A percentile compares a stretch with the other conserved stretches of the same genome.
Evolutionary conservation across 2,329 filamentous ascomycete species (phyloP).

Genomic region (Diatrype stigma): DNA sequence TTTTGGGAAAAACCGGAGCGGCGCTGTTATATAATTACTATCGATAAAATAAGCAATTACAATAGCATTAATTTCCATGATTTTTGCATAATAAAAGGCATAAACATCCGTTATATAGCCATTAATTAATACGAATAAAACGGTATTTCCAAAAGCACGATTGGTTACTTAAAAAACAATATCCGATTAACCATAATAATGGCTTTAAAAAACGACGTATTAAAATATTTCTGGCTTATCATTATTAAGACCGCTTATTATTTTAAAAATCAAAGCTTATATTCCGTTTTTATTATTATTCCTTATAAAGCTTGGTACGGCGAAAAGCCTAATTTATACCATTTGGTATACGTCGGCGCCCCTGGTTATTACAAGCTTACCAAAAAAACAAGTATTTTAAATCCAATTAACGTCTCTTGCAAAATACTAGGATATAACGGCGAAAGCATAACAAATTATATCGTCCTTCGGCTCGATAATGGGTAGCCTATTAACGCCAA

Average conservation of each 20-base stretch:
- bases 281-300: neutral
- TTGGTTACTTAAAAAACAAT: no score
- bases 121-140: no score
- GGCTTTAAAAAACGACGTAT: neutral
- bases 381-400: neutral
- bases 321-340: neutral
- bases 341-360: neutral
- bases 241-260: no score
- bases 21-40: neutral
- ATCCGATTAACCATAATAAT: neutral
- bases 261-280: no score
- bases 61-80: neutral
- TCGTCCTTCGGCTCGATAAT: neutral
- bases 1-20: neutral
- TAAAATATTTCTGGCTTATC: neutral
- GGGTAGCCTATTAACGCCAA: neutral
- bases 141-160: neutral
- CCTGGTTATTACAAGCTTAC: neutral
- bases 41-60: neutral
- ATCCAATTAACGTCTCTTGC: neutral
- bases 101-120: neutral
- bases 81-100: neutral
- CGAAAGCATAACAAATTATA: neutral
- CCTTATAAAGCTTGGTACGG: neutral
- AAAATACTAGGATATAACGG: neutral